Evolutionary conservation across 2,329 filamentous ascomycete genomes (phyloP).

Genomic region (Monilinia polystroma): DNA sequence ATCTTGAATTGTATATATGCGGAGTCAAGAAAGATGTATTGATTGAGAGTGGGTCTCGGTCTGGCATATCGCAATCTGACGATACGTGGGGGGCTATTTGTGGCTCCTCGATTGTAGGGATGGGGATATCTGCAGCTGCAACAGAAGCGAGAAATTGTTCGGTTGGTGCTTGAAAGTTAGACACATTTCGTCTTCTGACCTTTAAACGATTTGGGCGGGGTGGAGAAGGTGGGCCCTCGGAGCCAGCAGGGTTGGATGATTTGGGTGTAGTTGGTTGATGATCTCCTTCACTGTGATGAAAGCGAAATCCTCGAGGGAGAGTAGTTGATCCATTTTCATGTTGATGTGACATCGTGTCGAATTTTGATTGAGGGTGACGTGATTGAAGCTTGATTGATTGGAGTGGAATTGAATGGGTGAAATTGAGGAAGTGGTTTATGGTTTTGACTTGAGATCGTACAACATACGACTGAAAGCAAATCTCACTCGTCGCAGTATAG

Average conservation of each 20-base stretch:
- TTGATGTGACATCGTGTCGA: constrained; percentile 33
- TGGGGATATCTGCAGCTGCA: constrained; percentile 61
- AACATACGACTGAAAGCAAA: constrained; percentile 21
- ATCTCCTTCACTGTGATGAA: constrained; percentile 31
- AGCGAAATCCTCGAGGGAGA: constrained; percentile 39
- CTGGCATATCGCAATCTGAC: constrained; percentile 36
- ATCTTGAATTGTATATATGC: constrained; percentile 24
- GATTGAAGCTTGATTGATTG: constrained; percentile 28
- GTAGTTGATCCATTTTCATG: constrained; percentile 37
- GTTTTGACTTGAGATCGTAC: constrained; percentile 20
- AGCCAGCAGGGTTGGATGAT: constrained; percentile 29
- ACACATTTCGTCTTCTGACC: constrained; percentile 37
- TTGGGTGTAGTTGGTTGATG: constrained; percentile 37
- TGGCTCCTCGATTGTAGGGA: constrained; percentile 63
- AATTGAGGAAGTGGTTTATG: neutral
- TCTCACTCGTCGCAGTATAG: constrained; percentile 18
- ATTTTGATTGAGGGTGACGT: constrained; percentile 18
- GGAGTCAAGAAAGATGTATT: constrained; percentile 33
- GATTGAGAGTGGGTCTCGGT: constrained; percentile 27
- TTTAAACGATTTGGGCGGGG: constrained; percentile 37
- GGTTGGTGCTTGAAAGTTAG: constrained; percentile 52
- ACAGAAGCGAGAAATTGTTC: constrained; percentile 67
- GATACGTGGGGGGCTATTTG: constrained; percentile 38
- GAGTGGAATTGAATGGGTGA: no score
- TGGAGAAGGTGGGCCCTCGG: constrained; percentile 35